Percentiles rank a stretch among this genome's conserved stretches.
Evolutionary conservation across 1,284 basidiomycete species (phyloP).

Genomic region (Megacollybia platyphylla): DNA sequence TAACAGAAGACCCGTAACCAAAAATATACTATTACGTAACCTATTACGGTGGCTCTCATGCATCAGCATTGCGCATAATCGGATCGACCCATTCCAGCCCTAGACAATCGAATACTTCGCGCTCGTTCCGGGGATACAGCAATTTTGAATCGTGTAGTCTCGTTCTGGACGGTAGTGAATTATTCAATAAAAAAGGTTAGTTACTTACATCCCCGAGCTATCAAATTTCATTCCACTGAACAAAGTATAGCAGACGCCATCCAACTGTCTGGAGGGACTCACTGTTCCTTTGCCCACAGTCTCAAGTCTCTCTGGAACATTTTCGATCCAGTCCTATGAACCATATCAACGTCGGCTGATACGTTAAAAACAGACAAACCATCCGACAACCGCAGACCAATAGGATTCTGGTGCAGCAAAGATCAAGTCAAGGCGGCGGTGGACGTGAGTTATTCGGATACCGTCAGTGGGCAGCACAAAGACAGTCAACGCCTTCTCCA

Average conservation of each 20-base stretch:
- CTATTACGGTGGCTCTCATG: conserved; percentile 16
- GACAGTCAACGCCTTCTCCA: conserved; percentile 63
- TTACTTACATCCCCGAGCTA: conserved; percentile 58
- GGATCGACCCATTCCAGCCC: conserved; percentile 62
- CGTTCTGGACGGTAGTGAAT: conserved; percentile 24
- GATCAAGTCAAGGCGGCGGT: conserved; percentile 65
- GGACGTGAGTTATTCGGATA: conserved; percentile 17
- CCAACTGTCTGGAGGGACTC: conserved; percentile 6
- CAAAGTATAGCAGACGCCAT: neutral
- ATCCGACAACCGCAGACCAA: conserved; percentile 72
- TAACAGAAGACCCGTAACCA: no score
- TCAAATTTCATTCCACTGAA: conserved; percentile 67
- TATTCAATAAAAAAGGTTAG: conserved; percentile 6
- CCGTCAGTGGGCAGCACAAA: conserved; percentile 36
- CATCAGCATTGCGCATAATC: conserved; percentile 54
- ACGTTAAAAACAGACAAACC: conserved; percentile 26
- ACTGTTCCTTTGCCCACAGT: conserved; percentile 58
- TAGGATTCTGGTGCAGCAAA: conserved; percentile 56
- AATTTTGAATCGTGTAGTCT: conserved; percentile 49
- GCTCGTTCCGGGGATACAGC: conserved; percentile 47
- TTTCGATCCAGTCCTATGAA: conserved; percentile 60
- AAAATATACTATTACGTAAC: no score
- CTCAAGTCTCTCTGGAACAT: conserved; percentile 75
- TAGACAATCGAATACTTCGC: conserved; percentile 57
- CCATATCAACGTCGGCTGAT: neutral